Conservation (phyloP, 2,329 filamentous ascomycete species). For the Sarocladiaceae sp. region DNA sequence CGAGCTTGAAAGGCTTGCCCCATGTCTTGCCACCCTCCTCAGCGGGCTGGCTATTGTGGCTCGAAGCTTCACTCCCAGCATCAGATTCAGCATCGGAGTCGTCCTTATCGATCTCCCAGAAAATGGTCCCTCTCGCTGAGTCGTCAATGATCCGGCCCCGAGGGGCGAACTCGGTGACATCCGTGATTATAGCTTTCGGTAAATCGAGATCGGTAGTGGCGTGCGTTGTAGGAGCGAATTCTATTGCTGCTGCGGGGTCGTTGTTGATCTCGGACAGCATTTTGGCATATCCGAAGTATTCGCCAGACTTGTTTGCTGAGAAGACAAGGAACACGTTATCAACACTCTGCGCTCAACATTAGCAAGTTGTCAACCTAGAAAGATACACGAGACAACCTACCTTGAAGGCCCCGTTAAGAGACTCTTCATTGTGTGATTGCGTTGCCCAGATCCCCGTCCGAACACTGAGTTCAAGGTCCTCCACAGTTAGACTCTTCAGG, state of each 20-base stretch:
- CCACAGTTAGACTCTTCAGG: conserved; percentile 84
- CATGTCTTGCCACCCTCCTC: conserved; percentile 58
- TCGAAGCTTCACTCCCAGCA: conserved; percentile 33
- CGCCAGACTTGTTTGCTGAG: conserved; percentile 94
- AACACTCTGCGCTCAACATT: conserved; percentile 46
- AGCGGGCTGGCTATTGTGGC: conserved; percentile 25
- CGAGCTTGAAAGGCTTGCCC: conserved; percentile 85
- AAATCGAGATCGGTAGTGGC: conserved; percentile 55
- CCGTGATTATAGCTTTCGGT: conserved; percentile 73
- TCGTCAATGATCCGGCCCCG: conserved; percentile 87
- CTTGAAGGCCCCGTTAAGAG: conserved; percentile 74
- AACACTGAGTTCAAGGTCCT: conserved; percentile 86
- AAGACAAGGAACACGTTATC: conserved; percentile 90
- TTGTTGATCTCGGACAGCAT: conserved; percentile 83
- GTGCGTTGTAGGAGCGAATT: conserved; percentile 62
- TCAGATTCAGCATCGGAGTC: conserved; percentile 41
- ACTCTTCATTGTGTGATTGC: conserved; percentile 85
- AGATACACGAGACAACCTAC: conserved; percentile 47
- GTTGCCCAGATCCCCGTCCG: conserved; percentile 88
- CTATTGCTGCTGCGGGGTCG: conserved; percentile 62
- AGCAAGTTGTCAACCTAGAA: conserved; percentile 9
- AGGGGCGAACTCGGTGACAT: conserved; percentile 70
- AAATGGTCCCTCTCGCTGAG: conserved; percentile 87
- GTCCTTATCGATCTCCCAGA: conserved; percentile 78
- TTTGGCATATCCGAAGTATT: conserved; percentile 91